phyloP scores from a whole-genome alignment of 2,329 filamentous ascomycete species.

The Colletotrichum chlorophyti region DNA sequence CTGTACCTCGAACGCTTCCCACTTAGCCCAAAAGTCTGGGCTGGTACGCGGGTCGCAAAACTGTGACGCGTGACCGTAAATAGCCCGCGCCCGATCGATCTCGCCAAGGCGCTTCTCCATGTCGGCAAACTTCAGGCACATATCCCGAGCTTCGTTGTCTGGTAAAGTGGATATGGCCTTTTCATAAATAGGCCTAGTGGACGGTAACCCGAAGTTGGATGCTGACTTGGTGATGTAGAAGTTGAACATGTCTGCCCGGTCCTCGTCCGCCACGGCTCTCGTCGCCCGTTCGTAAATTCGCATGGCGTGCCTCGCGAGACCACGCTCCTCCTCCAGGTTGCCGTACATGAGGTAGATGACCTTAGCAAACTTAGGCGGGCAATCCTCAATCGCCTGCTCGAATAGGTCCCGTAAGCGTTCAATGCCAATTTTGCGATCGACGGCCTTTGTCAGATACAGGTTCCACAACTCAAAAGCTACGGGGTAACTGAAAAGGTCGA shows the following conservation, averaged over 20 bases:
- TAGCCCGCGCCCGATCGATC: slow-evolving; percentile 92
- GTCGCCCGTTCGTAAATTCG: slow-evolving; percentile 98
- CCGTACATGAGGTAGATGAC: slow-evolving; percentile 98
- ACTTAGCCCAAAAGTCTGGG: slow-evolving; percentile 91
- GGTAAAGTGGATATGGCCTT: slow-evolving; percentile 92
- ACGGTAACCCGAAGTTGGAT: slow-evolving; percentile 95
- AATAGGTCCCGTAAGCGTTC: slow-evolving; percentile 94
- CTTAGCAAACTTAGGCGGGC: slow-evolving; percentile 95
- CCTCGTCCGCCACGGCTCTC: slow-evolving; percentile 91
- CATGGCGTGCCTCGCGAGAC: slow-evolving; percentile 95
- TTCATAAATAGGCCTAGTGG: slow-evolving; percentile 94
- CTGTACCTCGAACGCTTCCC: slow-evolving; percentile 96
- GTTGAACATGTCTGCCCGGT: slow-evolving; percentile 97
- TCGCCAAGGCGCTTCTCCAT: slow-evolving; percentile 93
- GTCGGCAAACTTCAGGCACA: slow-evolving; percentile 98
- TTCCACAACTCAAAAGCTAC: slow-evolving; percentile 99
- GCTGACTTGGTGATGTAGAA: slow-evolving; percentile 99
- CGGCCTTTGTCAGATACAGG: slow-evolving; percentile 94
- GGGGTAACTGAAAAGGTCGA: slow-evolving; percentile 98
- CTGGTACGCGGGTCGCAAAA: slow-evolving; percentile 96
- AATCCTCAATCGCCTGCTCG: slow-evolving; percentile 94
- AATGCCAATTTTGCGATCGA: slow-evolving; percentile 94
- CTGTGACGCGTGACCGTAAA: slow-evolving; percentile 95
- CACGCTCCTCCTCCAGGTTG: slow-evolving; percentile 93
- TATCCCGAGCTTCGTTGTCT: slow-evolving; percentile 90